These are phyloP conservation scores for Cladosporium sp. DNA, from an alignment of 2,329 filamentous ascomycete species.

Conservation along the genomic window DNA sequence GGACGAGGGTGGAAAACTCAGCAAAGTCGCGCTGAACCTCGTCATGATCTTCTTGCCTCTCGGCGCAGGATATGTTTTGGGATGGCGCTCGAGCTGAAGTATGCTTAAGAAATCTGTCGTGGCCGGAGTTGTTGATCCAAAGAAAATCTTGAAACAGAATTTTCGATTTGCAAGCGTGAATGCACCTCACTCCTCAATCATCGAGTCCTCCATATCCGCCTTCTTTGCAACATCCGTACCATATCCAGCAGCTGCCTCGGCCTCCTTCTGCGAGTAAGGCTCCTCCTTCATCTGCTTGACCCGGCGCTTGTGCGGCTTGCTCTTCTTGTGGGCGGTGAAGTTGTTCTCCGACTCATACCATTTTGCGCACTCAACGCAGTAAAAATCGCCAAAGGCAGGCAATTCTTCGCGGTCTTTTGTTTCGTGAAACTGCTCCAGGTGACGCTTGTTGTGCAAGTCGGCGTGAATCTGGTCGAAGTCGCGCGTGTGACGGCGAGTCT, in stretches of 20 bases:
- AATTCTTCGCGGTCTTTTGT: conserved; percentile 80
- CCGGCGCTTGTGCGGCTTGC: conserved; percentile 93
- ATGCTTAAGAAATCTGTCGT: no score
- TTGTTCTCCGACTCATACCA: conserved; percentile 88
- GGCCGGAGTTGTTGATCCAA: no score
- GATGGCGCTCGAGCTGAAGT: no score
- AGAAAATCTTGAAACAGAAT: no score
- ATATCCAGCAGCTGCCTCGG: conserved; percentile 73
- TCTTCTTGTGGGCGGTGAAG: conserved; percentile 68
- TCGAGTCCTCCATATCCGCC: conserved; percentile 25
- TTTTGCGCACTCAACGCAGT: conserved; percentile 91
- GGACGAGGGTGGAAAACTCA: no score
- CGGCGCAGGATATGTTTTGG: no score
- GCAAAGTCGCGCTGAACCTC: no score
- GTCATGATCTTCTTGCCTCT: no score
- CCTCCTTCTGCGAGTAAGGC: conserved; percentile 79
- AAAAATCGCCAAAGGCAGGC: conserved; percentile 77
- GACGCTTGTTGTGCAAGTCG: conserved; percentile 72
- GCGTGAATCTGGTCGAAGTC: conserved; percentile 89
- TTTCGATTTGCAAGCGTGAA: neutral
- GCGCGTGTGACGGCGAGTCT: conserved; percentile 52
- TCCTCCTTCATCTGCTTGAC: conserved; percentile 77
- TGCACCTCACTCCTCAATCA: conserved; percentile 21
- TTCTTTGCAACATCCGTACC: conserved; percentile 60
- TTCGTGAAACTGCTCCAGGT: conserved; percentile 73